phyloP scores from a whole-genome alignment of 2,329 filamentous ascomycete species.

The Akanthomyces uredinophilus region DNA sequence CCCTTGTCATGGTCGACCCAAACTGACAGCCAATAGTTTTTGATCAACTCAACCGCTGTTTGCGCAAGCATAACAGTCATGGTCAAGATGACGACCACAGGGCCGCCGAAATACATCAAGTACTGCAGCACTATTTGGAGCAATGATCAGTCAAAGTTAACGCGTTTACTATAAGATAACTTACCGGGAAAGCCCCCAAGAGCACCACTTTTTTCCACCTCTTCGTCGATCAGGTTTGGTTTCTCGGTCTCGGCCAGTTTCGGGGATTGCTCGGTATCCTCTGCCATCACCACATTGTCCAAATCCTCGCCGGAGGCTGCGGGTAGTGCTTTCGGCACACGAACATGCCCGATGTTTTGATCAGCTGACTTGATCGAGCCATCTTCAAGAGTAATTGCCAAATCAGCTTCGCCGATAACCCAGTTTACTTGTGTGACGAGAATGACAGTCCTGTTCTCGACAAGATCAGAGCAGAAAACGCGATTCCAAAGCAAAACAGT shows the following conservation, averaged over 20 bases:
- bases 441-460: slow-evolving; percentile 49
- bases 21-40: slow-evolving; percentile 44
- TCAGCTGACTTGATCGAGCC: slow-evolving; percentile 38
- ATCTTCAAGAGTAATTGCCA: slow-evolving; percentile 40
- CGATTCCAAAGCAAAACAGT: slow-evolving; percentile 51
- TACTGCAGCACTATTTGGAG: slow-evolving; percentile 38
- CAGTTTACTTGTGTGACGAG: slow-evolving; percentile 53
- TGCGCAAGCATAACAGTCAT: slow-evolving; percentile 34
- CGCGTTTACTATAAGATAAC: slow-evolving; percentile 16
- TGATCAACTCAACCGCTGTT: slow-evolving; percentile 37
- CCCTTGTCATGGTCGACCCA: slow-evolving; percentile 48
- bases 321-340: slow-evolving; percentile 36
- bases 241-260: not conserved
- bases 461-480: slow-evolving; percentile 52
- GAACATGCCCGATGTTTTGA: slow-evolving; percentile 41
- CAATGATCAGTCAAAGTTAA: not conserved
- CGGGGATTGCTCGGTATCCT: not conserved
- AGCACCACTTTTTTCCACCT: slow-evolving; percentile 24
- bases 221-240: not conserved
- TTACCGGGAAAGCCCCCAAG: slow-evolving; percentile 23
- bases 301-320: not conserved
- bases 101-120: slow-evolving; percentile 45
- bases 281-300: not conserved
- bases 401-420: slow-evolving; percentile 46
- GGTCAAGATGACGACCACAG: slow-evolving; percentile 35